Evolutionary conservation across 1,284 basidiomycete species (phyloP), one percentile per base, ranked within the genome.

Genomic region (Exobasidium rhododendri): DNA sequence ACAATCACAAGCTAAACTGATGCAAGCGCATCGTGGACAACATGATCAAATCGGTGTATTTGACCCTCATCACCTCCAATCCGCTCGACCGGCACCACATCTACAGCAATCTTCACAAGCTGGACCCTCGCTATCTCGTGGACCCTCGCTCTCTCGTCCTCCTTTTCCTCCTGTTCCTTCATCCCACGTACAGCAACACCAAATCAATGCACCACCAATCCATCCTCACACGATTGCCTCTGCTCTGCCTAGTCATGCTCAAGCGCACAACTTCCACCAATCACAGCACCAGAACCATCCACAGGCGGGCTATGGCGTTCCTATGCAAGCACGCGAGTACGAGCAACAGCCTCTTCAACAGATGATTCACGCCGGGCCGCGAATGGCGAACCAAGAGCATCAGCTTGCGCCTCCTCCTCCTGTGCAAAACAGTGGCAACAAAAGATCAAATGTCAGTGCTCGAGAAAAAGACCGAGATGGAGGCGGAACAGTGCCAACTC

Each of bases 211-310:
- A 50, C 47, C 14, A 50, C 47, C 14, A 20, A 20, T 26, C 4
- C 47, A 50, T 50, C 47, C 47, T 50, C 47, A 45, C 17, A 22
- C n/a, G n/a, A 45, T 50, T 50, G 14, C 47, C 47, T 5, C 47
- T 40, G 35, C n/a, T 50, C 47, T n/a, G n/a, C n/a, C 20, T 20
- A 28, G 28, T 50, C 26, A 50, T 24, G 20, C 47, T 20, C 47
- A 20, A 14, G 5, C 47, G 28, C 47, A 20, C 24, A 50, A 13
- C 14, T 28, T 28, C 13, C 13, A 28, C 3, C 47, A 20, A 20
- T 50, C 47, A 26, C 47, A 50, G 17, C 35, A 40, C 17, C 35
- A 40, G 28, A 24, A n/a, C 22, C 20, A 28, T 50, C 47, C 47
- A 20, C 47, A 50, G 47, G 26, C 13, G 14, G 47, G 47, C 26